These are phyloP conservation scores for Annulohypoxylon truncatum DNA, from an alignment of 2,329 filamentous ascomycete species.

Conservation along the genomic window DNA sequence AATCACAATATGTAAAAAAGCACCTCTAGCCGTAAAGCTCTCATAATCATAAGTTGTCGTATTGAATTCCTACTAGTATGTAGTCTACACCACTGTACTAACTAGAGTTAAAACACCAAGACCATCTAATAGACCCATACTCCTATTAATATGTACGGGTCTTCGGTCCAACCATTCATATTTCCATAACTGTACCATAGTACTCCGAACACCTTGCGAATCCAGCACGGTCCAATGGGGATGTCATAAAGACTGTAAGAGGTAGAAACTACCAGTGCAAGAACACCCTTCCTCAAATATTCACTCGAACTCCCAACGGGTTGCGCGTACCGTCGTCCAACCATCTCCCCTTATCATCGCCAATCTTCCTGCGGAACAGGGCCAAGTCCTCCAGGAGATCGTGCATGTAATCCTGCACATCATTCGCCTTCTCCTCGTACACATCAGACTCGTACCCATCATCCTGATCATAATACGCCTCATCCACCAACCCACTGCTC, in stretches of 20 bases:
- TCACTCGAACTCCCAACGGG: constrained; percentile 60
- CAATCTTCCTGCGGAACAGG: constrained; percentile 86
- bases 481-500: constrained; percentile 55
- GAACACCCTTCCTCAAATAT: constrained; percentile 46
- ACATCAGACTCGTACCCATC: constrained; percentile 57
- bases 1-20: background rate
- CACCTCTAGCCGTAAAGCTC: background rate
- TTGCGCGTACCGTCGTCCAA: constrained; percentile 70
- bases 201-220: constrained; percentile 40
- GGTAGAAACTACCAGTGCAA: background rate
- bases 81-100: too few relatives aligned
- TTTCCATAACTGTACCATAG: constrained; percentile 4
- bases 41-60: constrained; percentile 11
- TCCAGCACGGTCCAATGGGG: background rate
- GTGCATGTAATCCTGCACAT: constrained; percentile 87
- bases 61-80: constrained; percentile 22
- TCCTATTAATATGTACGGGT: constrained; percentile 4
- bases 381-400: constrained; percentile 83
- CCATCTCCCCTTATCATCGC: constrained; percentile 81
- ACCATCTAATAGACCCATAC: too few relatives aligned
- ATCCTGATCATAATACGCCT: constrained; percentile 70
- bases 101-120: constrained; percentile 2
- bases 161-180: background rate
- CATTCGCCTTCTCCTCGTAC: constrained; percentile 65
- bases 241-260: background rate